Conservation (phyloP, 2,329 filamentous ascomycete genomes). For the Venturia carpophila region DNA sequence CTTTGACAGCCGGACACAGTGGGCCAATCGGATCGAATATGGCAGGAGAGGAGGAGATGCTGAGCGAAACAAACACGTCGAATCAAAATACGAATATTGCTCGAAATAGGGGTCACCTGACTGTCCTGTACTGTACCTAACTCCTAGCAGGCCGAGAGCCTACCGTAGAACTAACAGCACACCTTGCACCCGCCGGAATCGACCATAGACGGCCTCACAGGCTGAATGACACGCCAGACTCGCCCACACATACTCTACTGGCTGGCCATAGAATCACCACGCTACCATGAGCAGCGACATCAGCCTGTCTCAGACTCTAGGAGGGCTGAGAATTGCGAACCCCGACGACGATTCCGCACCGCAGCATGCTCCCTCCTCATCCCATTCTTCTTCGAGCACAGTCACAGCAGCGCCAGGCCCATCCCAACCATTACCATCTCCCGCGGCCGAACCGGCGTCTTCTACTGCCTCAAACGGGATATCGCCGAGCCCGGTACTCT, state of each 20-base stretch:
- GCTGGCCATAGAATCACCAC: background rate
- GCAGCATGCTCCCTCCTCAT: conserved; percentile 26
- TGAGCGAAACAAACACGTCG: background rate
- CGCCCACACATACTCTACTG: background rate
- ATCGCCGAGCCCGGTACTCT: conserved; percentile 11
- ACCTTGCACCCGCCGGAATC: too few relatives aligned
- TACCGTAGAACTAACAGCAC: too few relatives aligned
- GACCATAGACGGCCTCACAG: background rate
- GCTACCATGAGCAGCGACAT: conserved; percentile 76
- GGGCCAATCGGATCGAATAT: background rate
- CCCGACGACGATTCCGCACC: conserved; percentile 54
- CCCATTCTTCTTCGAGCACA: conserved; percentile 28
- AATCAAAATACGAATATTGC: background rate
- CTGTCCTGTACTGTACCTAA: background rate
- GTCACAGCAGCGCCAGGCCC: conserved; percentile 14
- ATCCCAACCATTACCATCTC: background rate
- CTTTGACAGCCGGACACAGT: background rate
- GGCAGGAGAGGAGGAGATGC: background rate
- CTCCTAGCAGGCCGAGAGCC: too few relatives aligned
- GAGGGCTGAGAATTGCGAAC: conserved; percentile 93
- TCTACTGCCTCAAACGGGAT: background rate
- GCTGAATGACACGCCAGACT: conserved; percentile 10
- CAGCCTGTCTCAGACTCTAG: conserved; percentile 84
- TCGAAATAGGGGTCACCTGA: background rate
- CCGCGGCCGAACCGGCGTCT: background rate